These are phyloP conservation scores for Amoeboradix gromovi DNA, from an alignment of 371 early-diverging fungal genomes.

Conservation along the genomic window DNA sequence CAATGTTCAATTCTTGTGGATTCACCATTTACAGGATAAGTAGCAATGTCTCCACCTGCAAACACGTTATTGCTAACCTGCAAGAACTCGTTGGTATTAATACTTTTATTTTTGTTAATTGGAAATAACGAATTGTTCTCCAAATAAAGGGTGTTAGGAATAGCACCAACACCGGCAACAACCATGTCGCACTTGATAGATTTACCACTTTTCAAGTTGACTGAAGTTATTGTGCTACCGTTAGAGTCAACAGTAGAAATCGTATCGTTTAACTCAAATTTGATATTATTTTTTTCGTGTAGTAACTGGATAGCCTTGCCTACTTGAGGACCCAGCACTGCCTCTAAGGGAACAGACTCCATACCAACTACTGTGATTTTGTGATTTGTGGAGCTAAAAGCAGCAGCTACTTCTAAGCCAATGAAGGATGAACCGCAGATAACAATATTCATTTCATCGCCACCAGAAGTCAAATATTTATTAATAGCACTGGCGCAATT, in stretches of 20 bases:
- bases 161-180: constrained; percentile 19
- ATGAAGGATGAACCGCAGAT: constrained; percentile 24
- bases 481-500: background rate
- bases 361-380: constrained; percentile 18
- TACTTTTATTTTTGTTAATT: constrained; percentile 15
- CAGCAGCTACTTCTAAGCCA: constrained; percentile 22
- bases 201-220: constrained; percentile 11
- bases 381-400: constrained; percentile 12
- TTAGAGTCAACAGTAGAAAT: constrained; percentile 7
- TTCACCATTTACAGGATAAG: constrained; percentile 16
- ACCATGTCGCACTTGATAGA: constrained; percentile 18
- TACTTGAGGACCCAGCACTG: constrained; percentile 16
- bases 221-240: constrained; percentile 7
- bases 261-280: constrained; percentile 11
- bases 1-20: constrained; percentile 24
- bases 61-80: constrained; percentile 15
- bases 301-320: constrained; percentile 14
- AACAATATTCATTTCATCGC: constrained; percentile 16
- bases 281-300: constrained; percentile 14
- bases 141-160: constrained; percentile 16
- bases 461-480: constrained; percentile 2
- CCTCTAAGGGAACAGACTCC: constrained; percentile 18
- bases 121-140: constrained; percentile 9
- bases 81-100: constrained; percentile 13
- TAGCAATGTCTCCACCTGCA: constrained; percentile 22